Percentiles rank a stretch among this genome's conserved stretches.
These are phyloP conservation scores for Hypomontagnella monticulosa DNA, from an alignment of 495 filamentous ascomycete species.

Conservation along the genomic window DNA sequence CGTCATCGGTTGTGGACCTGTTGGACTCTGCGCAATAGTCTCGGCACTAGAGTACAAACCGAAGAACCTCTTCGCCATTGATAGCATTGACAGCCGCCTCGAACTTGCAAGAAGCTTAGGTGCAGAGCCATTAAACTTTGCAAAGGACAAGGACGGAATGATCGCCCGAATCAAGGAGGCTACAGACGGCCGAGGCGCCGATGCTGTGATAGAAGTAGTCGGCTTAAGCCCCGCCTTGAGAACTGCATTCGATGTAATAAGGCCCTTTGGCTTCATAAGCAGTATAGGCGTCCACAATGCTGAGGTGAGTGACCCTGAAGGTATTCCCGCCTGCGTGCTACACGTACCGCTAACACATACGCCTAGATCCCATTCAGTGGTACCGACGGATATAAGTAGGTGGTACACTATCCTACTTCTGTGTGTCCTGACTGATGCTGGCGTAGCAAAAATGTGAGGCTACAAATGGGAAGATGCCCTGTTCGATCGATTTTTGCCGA, in stretches of 20 bases:
- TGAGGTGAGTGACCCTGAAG: slow-evolving; percentile 62
- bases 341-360: slow-evolving; percentile 28
- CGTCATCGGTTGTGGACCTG: slow-evolving; percentile 88
- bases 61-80: slow-evolving; percentile 84
- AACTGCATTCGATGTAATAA: slow-evolving; percentile 84
- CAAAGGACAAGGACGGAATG: slow-evolving; percentile 72
- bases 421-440: slow-evolving; percentile 19
- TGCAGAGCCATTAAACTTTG: slow-evolving; percentile 87
- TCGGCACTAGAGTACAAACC: slow-evolving; percentile 83
- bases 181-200: slow-evolving; percentile 85
- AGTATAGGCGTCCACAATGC: slow-evolving; percentile 94
- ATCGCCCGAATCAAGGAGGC: slow-evolving; percentile 76
- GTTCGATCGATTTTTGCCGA: slow-evolving; percentile 84
- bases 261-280: slow-evolving; percentile 87
- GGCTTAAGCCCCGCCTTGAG: slow-evolving; percentile 83
- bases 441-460: slow-evolving; percentile 77
- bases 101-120: slow-evolving; percentile 80
- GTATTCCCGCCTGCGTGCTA: background rate
- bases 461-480: slow-evolving; percentile 96
- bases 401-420: background rate
- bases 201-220: slow-evolving; percentile 92
- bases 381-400: slow-evolving; percentile 77
- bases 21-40: slow-evolving; percentile 87
- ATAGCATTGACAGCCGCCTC: slow-evolving; percentile 80
- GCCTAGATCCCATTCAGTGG: slow-evolving; percentile 83